These are phyloP conservation scores for Stagonosporopsis chrysanthemi DNA, from an alignment of 2,329 filamentous ascomycete genomes.

Conservation along the genomic window DNA sequence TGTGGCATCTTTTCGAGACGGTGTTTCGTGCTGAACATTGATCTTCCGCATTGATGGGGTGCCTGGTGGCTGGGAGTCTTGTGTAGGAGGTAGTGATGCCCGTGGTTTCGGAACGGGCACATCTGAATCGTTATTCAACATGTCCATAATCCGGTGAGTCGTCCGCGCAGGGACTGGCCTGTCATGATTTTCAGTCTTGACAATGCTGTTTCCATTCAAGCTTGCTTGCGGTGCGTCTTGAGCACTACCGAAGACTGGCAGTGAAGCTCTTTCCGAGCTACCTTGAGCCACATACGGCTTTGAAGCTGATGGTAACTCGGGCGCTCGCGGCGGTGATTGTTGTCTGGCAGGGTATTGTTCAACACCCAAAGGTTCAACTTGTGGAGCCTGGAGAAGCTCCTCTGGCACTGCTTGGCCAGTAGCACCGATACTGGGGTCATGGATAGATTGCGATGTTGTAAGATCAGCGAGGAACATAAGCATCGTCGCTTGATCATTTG, in stretches of 20 bases:
- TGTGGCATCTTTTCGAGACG: constrained; percentile 27
- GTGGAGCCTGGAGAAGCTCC: background rate
- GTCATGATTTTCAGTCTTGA: constrained; percentile 24
- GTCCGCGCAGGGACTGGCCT: constrained; percentile 38
- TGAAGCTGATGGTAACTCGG: constrained; percentile 22
- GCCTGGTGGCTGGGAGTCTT: constrained; percentile 24
- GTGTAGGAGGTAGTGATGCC: constrained; percentile 24
- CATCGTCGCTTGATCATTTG: constrained; percentile 53
- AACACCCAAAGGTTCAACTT: constrained; percentile 22
- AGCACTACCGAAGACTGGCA: constrained; percentile 10
- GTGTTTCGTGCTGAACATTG: constrained; percentile 26
- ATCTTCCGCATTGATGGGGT: constrained; percentile 25
- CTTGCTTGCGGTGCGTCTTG: constrained; percentile 18
- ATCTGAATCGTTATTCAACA: constrained; percentile 48
- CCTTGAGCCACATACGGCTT: constrained; percentile 30
- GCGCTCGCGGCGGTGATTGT: constrained; percentile 26
- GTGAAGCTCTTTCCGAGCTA: constrained; percentile 24
- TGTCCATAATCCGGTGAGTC: constrained; percentile 48
- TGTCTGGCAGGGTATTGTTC: constrained; percentile 25
- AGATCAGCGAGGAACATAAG: constrained; percentile 50
- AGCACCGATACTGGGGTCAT: background rate
- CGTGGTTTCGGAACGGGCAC: constrained; percentile 33
- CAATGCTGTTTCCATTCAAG: constrained; percentile 13
- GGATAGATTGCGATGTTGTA: constrained; percentile 33
- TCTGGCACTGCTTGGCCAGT: background rate